Evolutionary conservation across 2,329 filamentous ascomycete genomes (phyloP), one percentile per base, ranked within the genome.

Genomic region (Beauveria asiatica): DNA sequence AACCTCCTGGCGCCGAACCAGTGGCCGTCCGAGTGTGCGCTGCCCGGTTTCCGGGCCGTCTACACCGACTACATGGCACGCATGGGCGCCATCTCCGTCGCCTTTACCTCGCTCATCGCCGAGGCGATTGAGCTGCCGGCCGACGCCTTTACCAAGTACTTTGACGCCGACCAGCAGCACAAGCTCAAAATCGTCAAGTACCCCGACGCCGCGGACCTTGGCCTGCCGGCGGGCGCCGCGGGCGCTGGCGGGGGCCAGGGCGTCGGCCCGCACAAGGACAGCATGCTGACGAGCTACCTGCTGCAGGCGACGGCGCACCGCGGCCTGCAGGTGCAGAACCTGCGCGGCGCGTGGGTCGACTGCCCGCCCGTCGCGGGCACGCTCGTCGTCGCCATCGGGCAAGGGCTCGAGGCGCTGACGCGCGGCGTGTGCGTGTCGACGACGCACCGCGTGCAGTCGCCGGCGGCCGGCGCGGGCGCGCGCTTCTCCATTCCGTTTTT

Each of bases 121-220:
- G 90, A 95, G 75, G 88, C 89, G n/a, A 87, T 96, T 63, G 82
- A 83, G 10, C 78, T 96, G 6, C 83, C 87, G 0, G 63, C 79
- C 0, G 74, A 80, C 55, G 89, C 91, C 0, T 95, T 96, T 72
- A 77, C 84, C 69, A 84, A 83, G 67, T 95, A 92, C 78, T 93
- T 93, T 73, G 89, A 92, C 70, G 66, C 80, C 77, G 72, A 81
- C 66, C 78, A 83, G 76, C 90, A 94, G 75, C 90, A 95, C 76
- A 95, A 95, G 77, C 80, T 95, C 67, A 96, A 96, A 77, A 87
- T 96, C 62, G 87, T 95, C 62, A 90, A 89, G 75, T 95, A 94
- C 69, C 91, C 91, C 0, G 90, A 94, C 70, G 72, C 83, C 13
- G 73, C 76, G n/a, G 80, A 84, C 70, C 74, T 89, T 1, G 82